Conservation (phyloP, 192 early-diverging fungal species). For the Phlyctochytrium planicorne region DNA sequence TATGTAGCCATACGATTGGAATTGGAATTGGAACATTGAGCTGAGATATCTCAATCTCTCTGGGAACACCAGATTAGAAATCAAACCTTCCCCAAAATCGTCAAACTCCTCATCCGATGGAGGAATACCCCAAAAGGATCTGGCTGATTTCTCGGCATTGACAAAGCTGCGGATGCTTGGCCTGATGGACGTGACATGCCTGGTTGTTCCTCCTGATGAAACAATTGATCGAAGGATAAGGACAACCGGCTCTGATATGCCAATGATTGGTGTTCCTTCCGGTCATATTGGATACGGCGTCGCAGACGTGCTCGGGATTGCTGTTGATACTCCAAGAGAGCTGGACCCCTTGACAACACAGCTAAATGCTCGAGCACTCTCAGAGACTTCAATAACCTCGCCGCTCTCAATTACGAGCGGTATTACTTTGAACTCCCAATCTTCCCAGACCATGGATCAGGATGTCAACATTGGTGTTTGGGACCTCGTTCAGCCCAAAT, state of each 20-base stretch:
- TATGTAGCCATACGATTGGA: constrained; percentile 67
- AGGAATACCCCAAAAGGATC: constrained; percentile 46
- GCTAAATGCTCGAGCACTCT: background rate
- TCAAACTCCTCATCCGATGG: background rate
- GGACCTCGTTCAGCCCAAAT: constrained; percentile 83
- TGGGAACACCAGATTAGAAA: constrained; percentile 85
- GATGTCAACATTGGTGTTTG: constrained; percentile 70
- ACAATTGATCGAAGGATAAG: constrained; percentile 76
- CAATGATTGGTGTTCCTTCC: constrained; percentile 56
- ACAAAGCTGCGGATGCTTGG: constrained; percentile 78
- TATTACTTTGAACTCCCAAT: background rate
- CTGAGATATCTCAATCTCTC: constrained; percentile 88
- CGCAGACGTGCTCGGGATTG: constrained; percentile 70
- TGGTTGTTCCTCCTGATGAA: constrained; percentile 79
- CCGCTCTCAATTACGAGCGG: background rate
- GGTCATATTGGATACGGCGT: constrained; percentile 77
- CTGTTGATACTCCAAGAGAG: background rate
- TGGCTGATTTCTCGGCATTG: constrained; percentile 76
- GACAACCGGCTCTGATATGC: constrained; percentile 70
- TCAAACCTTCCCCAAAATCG: constrained; percentile 53
- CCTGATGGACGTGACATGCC: constrained; percentile 86
- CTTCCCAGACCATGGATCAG: constrained; percentile 18
- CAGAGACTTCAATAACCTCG: background rate
- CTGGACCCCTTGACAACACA: constrained; percentile 13
- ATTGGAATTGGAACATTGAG: constrained; percentile 91